phyloP scores from a whole-genome alignment of 495 filamentous ascomycete genomes.

The Annulohypoxylon bovei region DNA sequence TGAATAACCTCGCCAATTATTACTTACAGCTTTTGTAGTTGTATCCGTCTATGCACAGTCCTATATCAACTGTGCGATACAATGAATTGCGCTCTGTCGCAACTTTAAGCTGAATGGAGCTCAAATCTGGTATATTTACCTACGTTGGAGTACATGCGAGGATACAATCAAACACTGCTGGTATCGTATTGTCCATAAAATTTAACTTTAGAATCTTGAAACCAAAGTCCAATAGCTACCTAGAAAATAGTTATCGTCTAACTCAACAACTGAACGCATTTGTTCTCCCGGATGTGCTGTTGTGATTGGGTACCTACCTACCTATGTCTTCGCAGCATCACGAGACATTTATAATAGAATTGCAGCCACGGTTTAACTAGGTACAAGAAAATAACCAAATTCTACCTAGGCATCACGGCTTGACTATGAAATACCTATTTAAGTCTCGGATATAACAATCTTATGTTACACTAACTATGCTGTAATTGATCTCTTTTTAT shows the following conservation, averaged over 20 bases:
- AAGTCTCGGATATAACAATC: no score
- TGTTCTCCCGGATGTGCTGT: neutral
- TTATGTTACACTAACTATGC: no score
- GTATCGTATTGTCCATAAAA: neutral
- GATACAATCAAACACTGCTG: neutral
- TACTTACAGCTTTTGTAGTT: conserved; percentile 34
- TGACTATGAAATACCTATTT: neutral
- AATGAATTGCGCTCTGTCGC: neutral
- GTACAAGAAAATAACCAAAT: no score
- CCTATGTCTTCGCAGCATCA: neutral
- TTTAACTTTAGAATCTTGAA: neutral
- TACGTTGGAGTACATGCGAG: conserved; percentile 2
- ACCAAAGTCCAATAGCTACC: neutral
- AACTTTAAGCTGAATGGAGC: neutral
- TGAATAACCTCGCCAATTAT: conserved; percentile 37
- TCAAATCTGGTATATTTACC: neutral
- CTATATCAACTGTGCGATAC: neutral
- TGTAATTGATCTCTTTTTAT: neutral
- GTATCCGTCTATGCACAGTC: neutral
- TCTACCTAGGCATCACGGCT: neutral
- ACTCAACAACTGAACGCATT: neutral
- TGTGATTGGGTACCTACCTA: neutral
- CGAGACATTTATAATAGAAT: neutral
- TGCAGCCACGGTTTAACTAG: neutral
- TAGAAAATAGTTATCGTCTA: neutral